Percentiles rank a stretch among this genome's conserved stretches.
Conservation (phyloP, 2,329 filamentous ascomycete species). For the Botryotinia calthae region DNA sequence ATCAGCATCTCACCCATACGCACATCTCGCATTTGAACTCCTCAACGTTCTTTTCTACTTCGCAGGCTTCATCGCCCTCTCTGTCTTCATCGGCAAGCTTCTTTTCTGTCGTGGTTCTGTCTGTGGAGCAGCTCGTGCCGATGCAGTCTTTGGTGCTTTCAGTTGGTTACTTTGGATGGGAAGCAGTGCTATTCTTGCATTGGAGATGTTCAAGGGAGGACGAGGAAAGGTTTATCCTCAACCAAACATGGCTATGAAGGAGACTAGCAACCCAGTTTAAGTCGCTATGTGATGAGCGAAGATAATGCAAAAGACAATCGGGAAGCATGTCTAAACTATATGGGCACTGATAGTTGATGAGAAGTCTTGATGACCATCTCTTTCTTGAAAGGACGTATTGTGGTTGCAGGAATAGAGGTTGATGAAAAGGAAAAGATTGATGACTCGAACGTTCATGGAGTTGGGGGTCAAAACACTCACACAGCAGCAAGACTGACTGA, state of each 20-base stretch:
- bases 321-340: too few species aligned
- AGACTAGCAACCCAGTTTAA: slow-evolving; percentile 26
- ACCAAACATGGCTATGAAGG: slow-evolving; percentile 34
- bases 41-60: slow-evolving; percentile 57
- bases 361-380: slow-evolving; percentile 17
- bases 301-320: not conserved
- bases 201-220: slow-evolving; percentile 48
- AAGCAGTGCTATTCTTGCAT: slow-evolving; percentile 47
- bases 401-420: not conserved
- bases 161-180: slow-evolving; percentile 54
- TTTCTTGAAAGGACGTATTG: not conserved
- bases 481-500: slow-evolving; percentile 17
- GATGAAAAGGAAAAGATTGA: not conserved
- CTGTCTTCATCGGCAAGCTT: slow-evolving; percentile 54
- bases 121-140: slow-evolving; percentile 54
- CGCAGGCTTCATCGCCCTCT: slow-evolving; percentile 56
- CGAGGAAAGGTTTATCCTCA: slow-evolving; percentile 33
- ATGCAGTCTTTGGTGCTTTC: slow-evolving; percentile 53
- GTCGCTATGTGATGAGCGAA: not conserved
- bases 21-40: slow-evolving; percentile 49
- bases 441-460: not conserved
- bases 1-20: slow-evolving; percentile 49
- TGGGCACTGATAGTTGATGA: not conserved
- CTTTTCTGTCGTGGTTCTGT: slow-evolving; percentile 57
- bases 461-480: not conserved